Evolutionary conservation across 441 rosid genomes (phyloP).

Genomic region (Omphalea diandra): DNA sequence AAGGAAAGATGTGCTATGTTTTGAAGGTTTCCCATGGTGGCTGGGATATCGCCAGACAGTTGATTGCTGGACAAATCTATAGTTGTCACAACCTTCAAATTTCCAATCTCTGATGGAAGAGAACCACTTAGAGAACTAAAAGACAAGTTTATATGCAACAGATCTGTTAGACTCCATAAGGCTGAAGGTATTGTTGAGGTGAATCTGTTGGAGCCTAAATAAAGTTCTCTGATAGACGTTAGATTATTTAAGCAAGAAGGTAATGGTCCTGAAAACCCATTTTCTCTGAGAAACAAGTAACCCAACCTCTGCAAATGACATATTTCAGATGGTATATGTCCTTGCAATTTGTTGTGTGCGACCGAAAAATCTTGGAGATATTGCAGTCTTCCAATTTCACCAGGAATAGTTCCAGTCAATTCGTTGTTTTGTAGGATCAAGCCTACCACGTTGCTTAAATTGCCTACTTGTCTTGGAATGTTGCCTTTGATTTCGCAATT

Average conservation of each 20-base stretch:
- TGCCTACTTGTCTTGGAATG: neutral
- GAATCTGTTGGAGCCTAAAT: constrained; percentile 15
- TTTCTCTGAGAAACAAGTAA: neutral
- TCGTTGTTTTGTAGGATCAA: constrained; percentile 6
- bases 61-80: constrained; percentile 21
- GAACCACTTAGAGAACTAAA: constrained; percentile 13
- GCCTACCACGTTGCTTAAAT: constrained; percentile 8
- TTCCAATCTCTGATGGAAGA: constrained; percentile 4
- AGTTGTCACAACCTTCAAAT: neutral
- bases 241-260: constrained; percentile 16
- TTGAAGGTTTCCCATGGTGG: constrained; percentile 14
- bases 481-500: constrained; percentile 1
- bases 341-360: constrained; percentile 13
- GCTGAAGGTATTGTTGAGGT: constrained; percentile 14
- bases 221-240: neutral
- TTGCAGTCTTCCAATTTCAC: neutral
- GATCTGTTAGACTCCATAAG: constrained; percentile 14
- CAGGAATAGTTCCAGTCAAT: constrained; percentile 11
- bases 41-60: constrained; percentile 21
- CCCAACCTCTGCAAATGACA: constrained; percentile 12
- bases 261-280: constrained; percentile 17
- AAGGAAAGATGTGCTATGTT: constrained; percentile 4
- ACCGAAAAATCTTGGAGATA: neutral
- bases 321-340: constrained; percentile 10
- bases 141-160: constrained; percentile 12